These are phyloP conservation scores for Metrosideros polymorpha DNA, from an alignment of 441 rosid species.

Conservation along the genomic window DNA sequence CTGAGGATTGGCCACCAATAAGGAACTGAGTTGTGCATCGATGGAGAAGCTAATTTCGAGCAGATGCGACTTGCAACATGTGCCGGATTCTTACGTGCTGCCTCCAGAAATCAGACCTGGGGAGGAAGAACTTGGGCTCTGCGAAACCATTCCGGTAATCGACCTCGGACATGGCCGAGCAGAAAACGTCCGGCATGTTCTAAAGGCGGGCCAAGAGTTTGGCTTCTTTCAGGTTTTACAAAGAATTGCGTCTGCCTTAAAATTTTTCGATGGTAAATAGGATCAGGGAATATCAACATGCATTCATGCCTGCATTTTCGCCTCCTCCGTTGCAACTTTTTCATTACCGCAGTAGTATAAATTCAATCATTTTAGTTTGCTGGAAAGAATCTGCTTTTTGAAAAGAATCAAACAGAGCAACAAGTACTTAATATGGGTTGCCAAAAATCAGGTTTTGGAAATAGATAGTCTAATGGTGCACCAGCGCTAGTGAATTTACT, in stretches of 20 bases:
- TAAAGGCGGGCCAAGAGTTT: slow-evolving; percentile 22
- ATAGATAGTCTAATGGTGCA: neutral
- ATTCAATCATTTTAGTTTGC: neutral
- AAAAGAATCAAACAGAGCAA: neutral
- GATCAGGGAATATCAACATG: neutral
- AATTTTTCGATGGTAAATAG: neutral
- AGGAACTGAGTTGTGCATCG: neutral
- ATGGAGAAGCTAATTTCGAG: slow-evolving; percentile 23
- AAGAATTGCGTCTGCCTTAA: neutral
- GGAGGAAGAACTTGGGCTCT: neutral
- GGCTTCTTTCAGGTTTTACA: slow-evolving; percentile 26
- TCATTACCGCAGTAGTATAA: neutral
- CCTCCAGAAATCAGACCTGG: slow-evolving; percentile 27
- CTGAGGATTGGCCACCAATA: neutral
- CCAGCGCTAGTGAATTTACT: neutral
- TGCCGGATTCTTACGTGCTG: slow-evolving; percentile 20
- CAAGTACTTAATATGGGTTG: neutral
- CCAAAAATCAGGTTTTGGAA: neutral
- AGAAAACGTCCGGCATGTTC: slow-evolving; percentile 3
- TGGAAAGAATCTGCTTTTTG: neutral
- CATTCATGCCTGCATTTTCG: neutral
- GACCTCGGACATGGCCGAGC: slow-evolving; percentile 7
- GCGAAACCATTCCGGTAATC: slow-evolving; percentile 10
- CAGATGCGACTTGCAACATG: slow-evolving; percentile 12
- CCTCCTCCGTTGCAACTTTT: neutral